Base-by-base conservation (phyloP, 257 asterid genomes). In the Hygrophila difformis region DNA sequence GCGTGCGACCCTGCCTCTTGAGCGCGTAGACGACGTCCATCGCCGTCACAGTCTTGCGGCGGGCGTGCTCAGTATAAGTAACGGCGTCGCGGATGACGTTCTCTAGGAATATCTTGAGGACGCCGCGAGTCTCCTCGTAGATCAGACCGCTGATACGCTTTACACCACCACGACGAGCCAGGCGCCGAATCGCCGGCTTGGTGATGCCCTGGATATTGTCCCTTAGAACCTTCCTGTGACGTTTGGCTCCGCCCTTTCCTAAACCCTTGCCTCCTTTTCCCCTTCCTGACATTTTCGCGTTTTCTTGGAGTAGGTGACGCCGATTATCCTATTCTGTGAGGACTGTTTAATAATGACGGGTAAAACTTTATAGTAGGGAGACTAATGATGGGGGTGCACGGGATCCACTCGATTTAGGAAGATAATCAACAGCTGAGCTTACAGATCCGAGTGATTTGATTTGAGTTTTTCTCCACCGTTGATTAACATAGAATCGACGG, bases 201-300 rank as follows among this genome's bases (percentile, higher is more conserved):
- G 81, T 73, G 44, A 73, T 73, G 14, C 81, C 81, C 57, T 74
- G 81, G 18, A 74, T 73, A 67, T 70, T 66, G 38, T 73, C 81
- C 15, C 77, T 12, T n/a, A 73, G 72, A 2, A 74, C 81, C 60
- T 74, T 74, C 50, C 81, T 26, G 57, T 74, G 81, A 1, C 81
- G 63, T 67, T 74, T 74, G 2, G 81, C 81, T 47, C 81, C 81
- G 16, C 81, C 81, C 61, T 74, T 74, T 19, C 81, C 77, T 67
- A 74, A 66, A 13, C 81, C 81, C 54, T 74, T 74, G 53, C 81
- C 81, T 29, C 81, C 74, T 40, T 73, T 73, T 28, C 81, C 81
- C 45, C 77, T 59, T 39, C 77, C 81, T 4, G 81, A 74, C 81
- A 74, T 74, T 44, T 63, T 44, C 19, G 13, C 22, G 49, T n/a